Conservation (phyloP, 352 stramenopile species). For the Salisapilia sapeloensis region DNA sequence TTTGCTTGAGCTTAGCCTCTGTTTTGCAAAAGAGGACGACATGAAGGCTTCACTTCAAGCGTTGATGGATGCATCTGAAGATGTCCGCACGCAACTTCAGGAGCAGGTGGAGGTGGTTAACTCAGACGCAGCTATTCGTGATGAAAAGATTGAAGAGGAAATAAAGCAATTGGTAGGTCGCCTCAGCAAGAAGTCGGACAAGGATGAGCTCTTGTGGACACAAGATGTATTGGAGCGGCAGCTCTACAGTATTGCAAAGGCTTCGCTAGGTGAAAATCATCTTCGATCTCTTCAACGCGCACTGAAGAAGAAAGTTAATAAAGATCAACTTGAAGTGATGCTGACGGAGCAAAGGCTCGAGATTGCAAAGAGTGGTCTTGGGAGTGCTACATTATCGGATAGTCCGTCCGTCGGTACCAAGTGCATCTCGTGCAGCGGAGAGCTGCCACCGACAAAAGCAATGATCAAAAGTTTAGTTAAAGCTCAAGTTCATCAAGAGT, state of each 20-base stretch:
- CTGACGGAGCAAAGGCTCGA: constrained; percentile 25
- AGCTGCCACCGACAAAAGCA: constrained; percentile 37
- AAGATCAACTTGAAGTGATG: constrained; percentile 28
- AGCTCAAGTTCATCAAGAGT: constrained; percentile 41
- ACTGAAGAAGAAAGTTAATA: constrained; percentile 40
- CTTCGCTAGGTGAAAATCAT: constrained; percentile 39
- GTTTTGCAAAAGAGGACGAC: constrained; percentile 54
- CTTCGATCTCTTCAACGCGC: constrained; percentile 35
- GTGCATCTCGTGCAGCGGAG: constrained; percentile 52
- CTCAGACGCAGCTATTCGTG: constrained; percentile 20
- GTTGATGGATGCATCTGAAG: constrained; percentile 23
- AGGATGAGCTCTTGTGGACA: constrained; percentile 61
- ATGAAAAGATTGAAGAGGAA: constrained; percentile 34
- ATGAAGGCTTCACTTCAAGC: constrained; percentile 59
- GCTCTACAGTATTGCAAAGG: constrained; percentile 46
- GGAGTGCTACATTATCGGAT: constrained; percentile 1
- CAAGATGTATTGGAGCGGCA: constrained; percentile 47
- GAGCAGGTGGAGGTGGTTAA: constrained; percentile 27
- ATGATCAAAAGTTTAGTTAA: constrained; percentile 39
- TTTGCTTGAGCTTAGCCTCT: constrained; percentile 44
- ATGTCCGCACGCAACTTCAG: constrained; percentile 17
- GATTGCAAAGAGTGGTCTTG: constrained; percentile 3
- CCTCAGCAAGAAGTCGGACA: constrained; percentile 60
- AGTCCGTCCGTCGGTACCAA: constrained; percentile 23
- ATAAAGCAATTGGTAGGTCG: constrained; percentile 37